Evolutionary conservation across 2,329 filamentous ascomycete genomes (phyloP).

Genomic region (Gaeumannomyces sp.): DNA sequence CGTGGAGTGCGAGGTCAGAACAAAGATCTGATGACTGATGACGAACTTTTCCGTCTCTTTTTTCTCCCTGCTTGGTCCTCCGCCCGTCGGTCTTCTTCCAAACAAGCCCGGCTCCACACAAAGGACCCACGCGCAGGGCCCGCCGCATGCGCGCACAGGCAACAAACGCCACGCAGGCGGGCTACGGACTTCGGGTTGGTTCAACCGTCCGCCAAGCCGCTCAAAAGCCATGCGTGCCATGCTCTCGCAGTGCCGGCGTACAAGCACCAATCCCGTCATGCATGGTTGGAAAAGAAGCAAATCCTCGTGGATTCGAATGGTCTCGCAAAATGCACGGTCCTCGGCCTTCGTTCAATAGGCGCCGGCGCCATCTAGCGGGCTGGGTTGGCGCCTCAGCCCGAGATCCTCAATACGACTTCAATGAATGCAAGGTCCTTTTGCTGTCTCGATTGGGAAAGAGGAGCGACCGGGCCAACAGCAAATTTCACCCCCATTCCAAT

Average conservation of each 20-base stretch:
- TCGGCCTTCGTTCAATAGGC: neutral
- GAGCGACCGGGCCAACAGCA: neutral
- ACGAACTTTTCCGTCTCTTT: neutral
- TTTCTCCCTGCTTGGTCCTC: neutral
- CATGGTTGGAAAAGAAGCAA: neutral
- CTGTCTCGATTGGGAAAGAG: too few species aligned
- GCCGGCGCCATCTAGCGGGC: neutral
- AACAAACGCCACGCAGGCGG: neutral
- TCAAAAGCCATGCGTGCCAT: neutral
- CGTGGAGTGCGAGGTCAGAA: too few species aligned
- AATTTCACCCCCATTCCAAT: neutral
- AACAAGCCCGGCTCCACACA: neutral
- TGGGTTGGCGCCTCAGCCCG: neutral
- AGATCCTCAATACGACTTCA: neutral
- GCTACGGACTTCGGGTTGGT: neutral
- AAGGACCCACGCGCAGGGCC: too few species aligned
- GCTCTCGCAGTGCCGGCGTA: too few species aligned
- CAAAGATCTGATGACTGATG: neutral
- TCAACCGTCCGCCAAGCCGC: conserved; percentile 1
- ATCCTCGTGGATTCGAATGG: too few species aligned
- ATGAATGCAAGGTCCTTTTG: neutral
- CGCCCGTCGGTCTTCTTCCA: neutral
- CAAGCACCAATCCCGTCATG: neutral
- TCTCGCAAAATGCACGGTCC: too few species aligned
- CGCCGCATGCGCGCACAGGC: too few species aligned